Percentiles rank a stretch among this genome's conserved stretches.
phyloP scores from a whole-genome alignment of 2,329 filamentous ascomycete genomes.

The Neonectria sp. region DNA sequence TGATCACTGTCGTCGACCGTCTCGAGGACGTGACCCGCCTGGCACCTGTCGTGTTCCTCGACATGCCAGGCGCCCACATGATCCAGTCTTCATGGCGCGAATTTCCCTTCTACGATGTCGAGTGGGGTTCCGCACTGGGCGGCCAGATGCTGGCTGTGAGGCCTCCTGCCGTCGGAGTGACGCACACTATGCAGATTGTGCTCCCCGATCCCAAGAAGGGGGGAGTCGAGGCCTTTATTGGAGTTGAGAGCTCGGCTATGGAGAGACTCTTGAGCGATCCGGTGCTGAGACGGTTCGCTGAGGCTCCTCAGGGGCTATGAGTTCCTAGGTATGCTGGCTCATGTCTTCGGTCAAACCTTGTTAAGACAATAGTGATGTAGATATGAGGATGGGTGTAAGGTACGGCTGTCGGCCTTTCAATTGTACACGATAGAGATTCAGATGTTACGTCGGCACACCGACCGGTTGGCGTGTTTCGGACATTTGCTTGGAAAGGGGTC shows the following conservation, averaged over 20 bases:
- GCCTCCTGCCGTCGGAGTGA: conserved; percentile 23
- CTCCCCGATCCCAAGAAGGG: conserved; percentile 29
- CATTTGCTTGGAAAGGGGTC: not conserved
- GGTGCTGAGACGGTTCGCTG: conserved; percentile 19
- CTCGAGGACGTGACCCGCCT: conserved; percentile 26
- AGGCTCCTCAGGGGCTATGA: conserved; percentile 26
- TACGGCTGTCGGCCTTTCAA: not conserved
- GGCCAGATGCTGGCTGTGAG: conserved; percentile 23
- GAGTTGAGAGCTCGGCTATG: conserved; percentile 29
- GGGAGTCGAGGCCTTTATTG: conserved; percentile 26
- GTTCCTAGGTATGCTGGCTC: not conserved
- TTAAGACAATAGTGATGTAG: not conserved
- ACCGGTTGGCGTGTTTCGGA: not conserved
- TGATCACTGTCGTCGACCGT: conserved; percentile 24
- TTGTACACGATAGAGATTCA: not conserved
- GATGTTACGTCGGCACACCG: not conserved
- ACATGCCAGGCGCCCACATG: conserved; percentile 33
- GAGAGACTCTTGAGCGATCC: conserved; percentile 22
- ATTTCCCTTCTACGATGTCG: conserved; percentile 31
- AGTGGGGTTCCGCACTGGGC: conserved; percentile 28
- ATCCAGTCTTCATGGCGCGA: conserved; percentile 30
- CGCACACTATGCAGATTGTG: conserved; percentile 33
- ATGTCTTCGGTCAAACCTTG: not conserved
- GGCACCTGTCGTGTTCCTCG: conserved; percentile 25
- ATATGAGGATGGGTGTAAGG: not conserved